These are phyloP conservation scores for Pyrus bretschneideri DNA, from an alignment of 306 rosid species.

Conservation along the genomic window DNA sequence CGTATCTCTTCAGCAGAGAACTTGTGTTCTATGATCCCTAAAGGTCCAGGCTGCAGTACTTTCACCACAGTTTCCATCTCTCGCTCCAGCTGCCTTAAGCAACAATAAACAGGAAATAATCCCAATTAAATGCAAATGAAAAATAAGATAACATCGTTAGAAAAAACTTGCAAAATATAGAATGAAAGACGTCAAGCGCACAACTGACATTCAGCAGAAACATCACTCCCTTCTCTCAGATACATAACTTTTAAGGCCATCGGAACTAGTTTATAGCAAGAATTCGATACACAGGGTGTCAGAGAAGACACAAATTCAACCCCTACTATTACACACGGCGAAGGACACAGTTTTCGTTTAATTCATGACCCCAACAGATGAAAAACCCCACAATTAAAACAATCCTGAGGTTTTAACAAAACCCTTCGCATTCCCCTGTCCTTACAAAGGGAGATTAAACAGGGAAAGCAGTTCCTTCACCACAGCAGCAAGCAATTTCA, in stretches of 20 bases:
- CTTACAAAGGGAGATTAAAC: not conserved
- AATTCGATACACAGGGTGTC: not conserved
- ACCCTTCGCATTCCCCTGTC: not conserved
- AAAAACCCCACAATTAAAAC: not conserved
- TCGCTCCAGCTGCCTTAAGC: slow-evolving; percentile 67
- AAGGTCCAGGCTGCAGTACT: slow-evolving; percentile 90
- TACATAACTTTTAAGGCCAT: not conserved
- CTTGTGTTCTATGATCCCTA: slow-evolving; percentile 81
- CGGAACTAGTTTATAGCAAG: not conserved
- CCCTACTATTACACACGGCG: not conserved
- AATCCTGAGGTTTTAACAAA: no score
- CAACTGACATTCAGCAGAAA: not conserved
- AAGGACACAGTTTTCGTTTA: no score
- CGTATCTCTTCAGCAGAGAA: slow-evolving; percentile 67
- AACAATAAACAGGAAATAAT: slow-evolving; percentile 1
- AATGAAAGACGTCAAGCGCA: not conserved
- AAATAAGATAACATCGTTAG: not conserved
- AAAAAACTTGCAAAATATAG: not conserved
- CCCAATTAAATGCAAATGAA: not conserved
- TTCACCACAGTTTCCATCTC: slow-evolving; percentile 83
- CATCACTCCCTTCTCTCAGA: not conserved
- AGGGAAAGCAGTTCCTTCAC: not conserved
- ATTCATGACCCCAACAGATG: not conserved
- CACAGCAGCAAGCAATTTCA: not conserved
- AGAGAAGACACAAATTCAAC: not conserved